Base-by-base conservation (phyloP, 371 early-diverging fungal genomes). In the Rhizopus microsporus region DNA sequence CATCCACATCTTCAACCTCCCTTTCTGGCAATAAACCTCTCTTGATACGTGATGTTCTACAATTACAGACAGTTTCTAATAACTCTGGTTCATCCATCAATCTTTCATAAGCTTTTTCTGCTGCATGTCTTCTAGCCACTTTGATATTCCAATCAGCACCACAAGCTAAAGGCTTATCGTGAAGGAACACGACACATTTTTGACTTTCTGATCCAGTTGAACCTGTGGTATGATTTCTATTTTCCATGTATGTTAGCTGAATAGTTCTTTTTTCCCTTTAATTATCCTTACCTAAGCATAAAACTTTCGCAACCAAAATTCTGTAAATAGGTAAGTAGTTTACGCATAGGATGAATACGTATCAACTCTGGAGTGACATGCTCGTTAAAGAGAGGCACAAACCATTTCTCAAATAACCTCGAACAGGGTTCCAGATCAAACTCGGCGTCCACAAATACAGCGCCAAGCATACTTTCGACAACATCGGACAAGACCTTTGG, bases 401-500 rank as follows among this genome's bases (percentile, higher is more conserved):
- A 78, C 76, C 83, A 71, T 16, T 69, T 68, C 8, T 65, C 60
- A 60, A 86, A 92, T 33, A 88, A 40, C 3, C 57, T 62, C 29
- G 78, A 67, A 0, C 77, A 76, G 2, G 78, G 74, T 0, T 68
- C 78, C 35, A 92, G 51, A 57, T 84, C 67, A 63, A 89, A 91
- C 0, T 86, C 88, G 16, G 87, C 79, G 69, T 97, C 97, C 1
- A 95, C 81, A 68, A 89, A 93, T 3, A 93, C 78, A 4, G 98
- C 97, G 3, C 98, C 98, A 3, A 96, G 45, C 57, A 92, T 78
- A 56, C 93, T 86, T 76, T 97, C 98, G 10, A 92, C 81, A 0
- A 95, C 72, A 77, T 97, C 97, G 3, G 91, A 89, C 39, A 93
- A 66, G 0, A 90, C 88, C 60, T 97, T 97, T 17, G 98, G 98